These are phyloP conservation scores for Aristolochia californica DNA, from an alignment of 164 flowering plant genomes.

Conservation along the genomic window DNA sequence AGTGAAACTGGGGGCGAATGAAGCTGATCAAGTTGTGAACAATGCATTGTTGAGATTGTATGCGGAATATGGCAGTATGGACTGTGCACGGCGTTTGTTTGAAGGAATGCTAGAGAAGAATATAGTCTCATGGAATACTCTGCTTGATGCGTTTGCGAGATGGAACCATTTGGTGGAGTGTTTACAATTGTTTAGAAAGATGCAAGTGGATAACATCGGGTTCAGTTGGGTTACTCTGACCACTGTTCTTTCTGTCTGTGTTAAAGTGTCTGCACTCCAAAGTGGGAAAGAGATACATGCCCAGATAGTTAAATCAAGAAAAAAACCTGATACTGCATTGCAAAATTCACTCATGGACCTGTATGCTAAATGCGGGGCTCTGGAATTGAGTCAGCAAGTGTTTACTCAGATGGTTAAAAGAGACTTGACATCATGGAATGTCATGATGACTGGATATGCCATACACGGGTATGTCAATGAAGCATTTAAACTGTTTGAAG, in stretches of 20 bases:
- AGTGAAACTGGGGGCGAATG: constrained; percentile 16
- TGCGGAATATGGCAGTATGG: constrained; percentile 16
- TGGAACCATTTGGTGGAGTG: constrained; percentile 17
- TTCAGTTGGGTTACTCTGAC: constrained; percentile 38
- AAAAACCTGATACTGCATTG: constrained; percentile 21
- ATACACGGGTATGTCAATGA: constrained; percentile 21
- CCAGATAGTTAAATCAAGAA: constrained; percentile 26
- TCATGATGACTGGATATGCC: constrained; percentile 30
- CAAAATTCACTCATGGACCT: constrained; percentile 33
- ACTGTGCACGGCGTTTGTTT: constrained; percentile 24
- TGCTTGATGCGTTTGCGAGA: constrained; percentile 19
- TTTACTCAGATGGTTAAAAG: constrained; percentile 17
- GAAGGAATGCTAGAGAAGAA: constrained; percentile 33
- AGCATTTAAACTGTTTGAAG: constrained; percentile 21
- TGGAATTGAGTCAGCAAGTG: constrained; percentile 22
- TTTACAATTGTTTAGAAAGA: constrained; percentile 18
- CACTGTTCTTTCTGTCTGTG: constrained; percentile 21
- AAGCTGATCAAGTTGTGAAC: constrained; percentile 34
- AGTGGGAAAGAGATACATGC: constrained; percentile 34
- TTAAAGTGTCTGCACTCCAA: constrained; percentile 16
- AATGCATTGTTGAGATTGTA: constrained; percentile 31
- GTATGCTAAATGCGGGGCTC: constrained; percentile 35
- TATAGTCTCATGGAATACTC: constrained; percentile 33
- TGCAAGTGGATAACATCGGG: constrained; percentile 20
- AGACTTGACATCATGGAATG: constrained; percentile 35